Evolutionary conservation across 306 rosid species (phyloP).

Genomic region (Biancaea sappan): DNA sequence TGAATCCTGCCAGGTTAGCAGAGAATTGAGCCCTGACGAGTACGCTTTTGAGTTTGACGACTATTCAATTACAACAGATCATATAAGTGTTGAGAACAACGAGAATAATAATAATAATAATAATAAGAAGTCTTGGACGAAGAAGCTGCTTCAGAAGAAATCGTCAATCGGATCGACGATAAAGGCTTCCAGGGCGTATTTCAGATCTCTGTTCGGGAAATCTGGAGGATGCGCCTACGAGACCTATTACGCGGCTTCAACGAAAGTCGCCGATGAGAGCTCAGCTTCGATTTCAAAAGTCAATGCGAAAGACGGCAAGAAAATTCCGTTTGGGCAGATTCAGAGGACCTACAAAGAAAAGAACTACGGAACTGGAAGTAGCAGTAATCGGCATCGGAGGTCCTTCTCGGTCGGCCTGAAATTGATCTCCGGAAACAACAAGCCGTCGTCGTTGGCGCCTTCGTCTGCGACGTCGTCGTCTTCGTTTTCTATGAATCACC

Average conservation of each 20-base stretch:
- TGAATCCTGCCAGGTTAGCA: conserved; percentile 80
- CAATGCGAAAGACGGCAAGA: conserved; percentile 49
- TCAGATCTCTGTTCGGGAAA: conserved; percentile 80
- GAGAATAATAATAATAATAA: no score
- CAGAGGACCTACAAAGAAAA: conserved; percentile 54
- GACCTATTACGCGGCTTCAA: conserved; percentile 59
- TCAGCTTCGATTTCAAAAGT: conserved; percentile 56
- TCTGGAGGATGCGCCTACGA: conserved; percentile 74
- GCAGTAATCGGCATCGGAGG: conserved; percentile 62
- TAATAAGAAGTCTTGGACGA: conserved; percentile 74
- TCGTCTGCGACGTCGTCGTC: conserved; percentile 49
- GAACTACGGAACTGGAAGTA: conserved; percentile 26
- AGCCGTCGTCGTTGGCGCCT: conserved; percentile 23
- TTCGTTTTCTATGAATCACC: conserved; percentile 53
- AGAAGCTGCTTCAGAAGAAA: conserved; percentile 58
- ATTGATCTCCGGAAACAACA: conserved; percentile 58
- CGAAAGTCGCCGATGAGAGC: conserved; percentile 68
- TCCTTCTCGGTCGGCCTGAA: conserved; percentile 78
- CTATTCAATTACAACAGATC: no score
- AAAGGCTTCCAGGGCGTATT: conserved; percentile 86
- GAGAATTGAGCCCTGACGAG: conserved; percentile 70
- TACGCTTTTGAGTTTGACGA: conserved; percentile 48
- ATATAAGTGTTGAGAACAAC: conserved; percentile 35
- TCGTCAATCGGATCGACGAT: conserved; percentile 74
- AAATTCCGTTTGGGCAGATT: conserved; percentile 61